These are phyloP conservation scores for Penicillium rolfsii DNA, from an alignment of 2,329 filamentous ascomycete species.

Conservation along the genomic window DNA sequence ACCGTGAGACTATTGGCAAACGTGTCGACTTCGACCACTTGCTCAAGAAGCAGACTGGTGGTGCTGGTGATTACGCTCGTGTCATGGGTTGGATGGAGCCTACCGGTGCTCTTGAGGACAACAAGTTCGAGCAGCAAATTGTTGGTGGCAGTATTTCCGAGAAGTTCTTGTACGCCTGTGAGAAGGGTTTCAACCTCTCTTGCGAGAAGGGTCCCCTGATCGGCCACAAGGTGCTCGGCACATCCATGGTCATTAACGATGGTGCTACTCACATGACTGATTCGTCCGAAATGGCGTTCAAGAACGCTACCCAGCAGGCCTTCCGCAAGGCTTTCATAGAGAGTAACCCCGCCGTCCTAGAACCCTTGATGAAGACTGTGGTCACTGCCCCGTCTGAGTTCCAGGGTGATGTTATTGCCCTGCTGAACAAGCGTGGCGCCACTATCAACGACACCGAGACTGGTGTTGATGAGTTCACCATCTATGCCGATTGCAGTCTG, in stretches of 20 bases:
- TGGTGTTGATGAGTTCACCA: slow-evolving; percentile 88
- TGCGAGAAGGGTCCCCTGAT: slow-evolving; percentile 87
- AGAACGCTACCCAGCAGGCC: slow-evolving; percentile 89
- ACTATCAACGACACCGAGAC: slow-evolving; percentile 96
- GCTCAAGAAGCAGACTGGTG: slow-evolving; percentile 92
- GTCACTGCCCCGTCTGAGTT: slow-evolving; percentile 96
- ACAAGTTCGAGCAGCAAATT: slow-evolving; percentile 85
- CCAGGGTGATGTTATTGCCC: slow-evolving; percentile 90
- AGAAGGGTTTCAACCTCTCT: slow-evolving; percentile 86
- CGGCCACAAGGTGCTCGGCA: slow-evolving; percentile 88
- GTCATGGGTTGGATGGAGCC: slow-evolving; percentile 93
- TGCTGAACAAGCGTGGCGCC: slow-evolving; percentile 95
- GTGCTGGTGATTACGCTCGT: slow-evolving; percentile 91
- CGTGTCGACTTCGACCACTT: slow-evolving; percentile 87
- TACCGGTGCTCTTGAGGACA: slow-evolving; percentile 68
- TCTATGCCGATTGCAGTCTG: slow-evolving; percentile 87
- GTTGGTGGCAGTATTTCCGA: slow-evolving; percentile 89
- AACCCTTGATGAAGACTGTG: slow-evolving; percentile 97
- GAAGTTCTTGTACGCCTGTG: slow-evolving; percentile 92
- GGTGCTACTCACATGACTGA: slow-evolving; percentile 97
- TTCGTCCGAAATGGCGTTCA: slow-evolving; percentile 96
- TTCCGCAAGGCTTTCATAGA: slow-evolving; percentile 92
- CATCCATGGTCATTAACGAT: slow-evolving; percentile 90
- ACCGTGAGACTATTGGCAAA: slow-evolving; percentile 87
- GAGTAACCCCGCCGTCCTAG: slow-evolving; percentile 80